phyloP scores from a whole-genome alignment of 1,284 basidiomycete species.

The Cerrena zonata region DNA sequence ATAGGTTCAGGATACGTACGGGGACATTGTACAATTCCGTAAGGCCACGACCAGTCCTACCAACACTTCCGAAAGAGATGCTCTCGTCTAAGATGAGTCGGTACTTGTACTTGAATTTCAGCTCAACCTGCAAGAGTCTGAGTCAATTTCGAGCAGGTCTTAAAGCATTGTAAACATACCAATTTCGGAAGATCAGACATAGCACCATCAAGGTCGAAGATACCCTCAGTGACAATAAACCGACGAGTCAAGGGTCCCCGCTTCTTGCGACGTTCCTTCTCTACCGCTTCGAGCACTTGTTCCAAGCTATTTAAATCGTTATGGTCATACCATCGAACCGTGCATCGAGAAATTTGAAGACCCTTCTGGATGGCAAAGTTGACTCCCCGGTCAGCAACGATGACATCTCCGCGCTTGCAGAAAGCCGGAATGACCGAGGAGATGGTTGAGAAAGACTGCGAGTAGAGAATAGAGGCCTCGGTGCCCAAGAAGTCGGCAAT shows the following conservation, averaged over 20 bases:
- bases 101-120: constrained; percentile 95
- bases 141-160: no score
- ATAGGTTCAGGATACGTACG: constrained; percentile 38
- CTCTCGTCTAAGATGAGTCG: constrained; percentile 92
- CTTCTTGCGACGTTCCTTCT: constrained; percentile 84
- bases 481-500: constrained; percentile 88
- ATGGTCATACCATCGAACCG: constrained; percentile 93
- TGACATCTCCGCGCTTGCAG: constrained; percentile 95
- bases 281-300: constrained; percentile 76
- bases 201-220: constrained; percentile 91
- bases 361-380: constrained; percentile 97
- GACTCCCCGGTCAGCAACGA: constrained; percentile 92
- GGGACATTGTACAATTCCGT: constrained; percentile 92
- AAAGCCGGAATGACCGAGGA: constrained; percentile 96
- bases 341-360: constrained; percentile 91
- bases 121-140: constrained; percentile 63
- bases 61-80: constrained; percentile 88
- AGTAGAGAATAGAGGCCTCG: constrained; percentile 87
- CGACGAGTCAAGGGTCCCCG: constrained; percentile 78
- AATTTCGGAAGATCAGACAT: constrained; percentile 89
- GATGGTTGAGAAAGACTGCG: constrained; percentile 89
- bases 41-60: constrained; percentile 87
- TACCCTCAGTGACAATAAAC: constrained; percentile 96
- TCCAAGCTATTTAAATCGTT: constrained; percentile 90
- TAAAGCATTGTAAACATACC: no score